phyloP scores from a whole-genome alignment of 108 stramenopile genomes.

The Schizochytrium sp. region DNA sequence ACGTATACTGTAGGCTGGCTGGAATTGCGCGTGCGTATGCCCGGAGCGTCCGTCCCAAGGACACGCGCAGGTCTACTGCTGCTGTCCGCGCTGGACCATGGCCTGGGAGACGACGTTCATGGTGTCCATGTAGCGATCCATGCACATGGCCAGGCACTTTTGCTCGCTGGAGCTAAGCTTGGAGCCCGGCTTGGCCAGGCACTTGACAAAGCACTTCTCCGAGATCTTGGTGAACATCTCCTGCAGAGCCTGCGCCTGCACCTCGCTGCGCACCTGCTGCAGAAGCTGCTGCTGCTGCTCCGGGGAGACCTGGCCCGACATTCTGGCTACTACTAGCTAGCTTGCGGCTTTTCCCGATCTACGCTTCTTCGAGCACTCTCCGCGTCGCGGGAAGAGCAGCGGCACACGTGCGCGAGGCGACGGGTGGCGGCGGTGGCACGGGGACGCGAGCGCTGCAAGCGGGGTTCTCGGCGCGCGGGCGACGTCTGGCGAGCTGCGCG shows the following conservation, averaged over 20 bases:
- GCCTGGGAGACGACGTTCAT: conserved; percentile 20
- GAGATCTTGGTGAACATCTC: conserved; percentile 1
- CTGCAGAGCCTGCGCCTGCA: background rate
- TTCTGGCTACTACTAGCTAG: background rate
- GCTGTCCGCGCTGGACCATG: conserved; percentile 10
- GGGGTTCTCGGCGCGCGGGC: too few relatives aligned
- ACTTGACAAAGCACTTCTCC: conserved; percentile 26
- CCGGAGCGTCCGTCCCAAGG: background rate
- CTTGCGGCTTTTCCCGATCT: background rate
- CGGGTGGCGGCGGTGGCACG: too few relatives aligned
- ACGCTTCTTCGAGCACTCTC: background rate
- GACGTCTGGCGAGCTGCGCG: too few relatives aligned
- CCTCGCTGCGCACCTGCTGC: background rate
- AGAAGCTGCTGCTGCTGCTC: conserved; percentile 22
- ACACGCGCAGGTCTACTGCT: background rate
- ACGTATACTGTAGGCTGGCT: background rate
- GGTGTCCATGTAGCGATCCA: conserved; percentile 30
- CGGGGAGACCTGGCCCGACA: conserved; percentile 11
- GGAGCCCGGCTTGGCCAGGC: conserved; percentile 16
- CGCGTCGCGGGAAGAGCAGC: too few relatives aligned
- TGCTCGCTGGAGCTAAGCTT: conserved; percentile 19
- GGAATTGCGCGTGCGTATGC: background rate
- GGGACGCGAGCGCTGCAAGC: too few relatives aligned
- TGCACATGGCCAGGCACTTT: conserved; percentile 21
- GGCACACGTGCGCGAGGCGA: too few relatives aligned